A percentile compares a stretch with the other conserved stretches of the same genome.
Conservation (phyloP, 2,329 filamentous ascomycete species). For the Blastomyces gilchristii region DNA sequence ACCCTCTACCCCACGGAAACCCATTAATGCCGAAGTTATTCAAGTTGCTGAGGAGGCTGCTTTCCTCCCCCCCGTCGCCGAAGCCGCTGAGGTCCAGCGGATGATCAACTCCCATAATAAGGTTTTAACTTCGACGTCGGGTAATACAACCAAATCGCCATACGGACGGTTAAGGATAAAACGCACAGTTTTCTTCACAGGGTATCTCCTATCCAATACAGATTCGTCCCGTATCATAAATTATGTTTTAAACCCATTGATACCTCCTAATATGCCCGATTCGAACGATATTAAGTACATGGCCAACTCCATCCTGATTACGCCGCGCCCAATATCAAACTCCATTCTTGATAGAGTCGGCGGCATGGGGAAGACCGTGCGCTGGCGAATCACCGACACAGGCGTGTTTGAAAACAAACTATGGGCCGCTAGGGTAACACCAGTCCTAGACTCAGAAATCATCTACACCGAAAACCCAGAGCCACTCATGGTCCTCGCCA, state of each 20-base stretch:
- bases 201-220: constrained; percentile 66
- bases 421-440: constrained; percentile 74
- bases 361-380: constrained; percentile 71
- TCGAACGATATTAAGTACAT: constrained; percentile 64
- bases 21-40: constrained; percentile 69
- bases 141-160: constrained; percentile 33
- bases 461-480: constrained; percentile 70
- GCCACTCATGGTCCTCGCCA: constrained; percentile 72
- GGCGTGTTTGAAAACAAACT: constrained; percentile 67
- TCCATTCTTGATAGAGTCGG: constrained; percentile 73
- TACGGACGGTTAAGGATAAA: constrained; percentile 57
- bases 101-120: constrained; percentile 81
- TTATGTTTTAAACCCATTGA: constrained; percentile 46
- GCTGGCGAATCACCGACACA: constrained; percentile 71
- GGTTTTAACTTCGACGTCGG: constrained; percentile 22
- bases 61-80: constrained; percentile 63
- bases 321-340: constrained; percentile 61
- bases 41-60: constrained; percentile 70
- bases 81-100: constrained; percentile 75
- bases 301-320: constrained; percentile 86
- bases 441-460: constrained; percentile 55
- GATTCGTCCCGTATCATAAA: constrained; percentile 63
- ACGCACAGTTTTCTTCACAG: constrained; percentile 83
- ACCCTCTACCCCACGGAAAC: constrained; percentile 44
- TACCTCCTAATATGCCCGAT: constrained; percentile 53